A percentile compares a stretch with the other conserved stretches of the same genome.
phyloP scores from a whole-genome alignment of 2,329 filamentous ascomycete species.

The Verticillium alfalfae region DNA sequence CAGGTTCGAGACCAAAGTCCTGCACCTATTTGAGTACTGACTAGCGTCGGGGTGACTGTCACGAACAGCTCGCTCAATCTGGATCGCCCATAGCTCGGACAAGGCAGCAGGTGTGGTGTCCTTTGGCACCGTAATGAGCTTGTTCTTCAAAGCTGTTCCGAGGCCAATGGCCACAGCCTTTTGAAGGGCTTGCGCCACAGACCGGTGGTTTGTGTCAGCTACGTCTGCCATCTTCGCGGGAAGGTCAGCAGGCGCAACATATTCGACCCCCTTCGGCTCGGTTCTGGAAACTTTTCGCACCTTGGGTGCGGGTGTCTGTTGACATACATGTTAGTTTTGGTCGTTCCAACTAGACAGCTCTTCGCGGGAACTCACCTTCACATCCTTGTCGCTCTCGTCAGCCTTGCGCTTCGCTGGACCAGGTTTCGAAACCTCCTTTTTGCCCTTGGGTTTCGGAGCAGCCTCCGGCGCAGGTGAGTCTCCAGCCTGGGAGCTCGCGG shows the following conservation, averaged over 20 bases:
- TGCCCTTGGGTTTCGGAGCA: constrained; percentile 39
- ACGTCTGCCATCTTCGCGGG: constrained; percentile 48
- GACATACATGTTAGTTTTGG: background rate
- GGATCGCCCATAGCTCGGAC: constrained; percentile 66
- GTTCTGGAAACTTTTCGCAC: constrained; percentile 51
- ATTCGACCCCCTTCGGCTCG: constrained; percentile 31
- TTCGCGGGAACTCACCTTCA: constrained; percentile 35
- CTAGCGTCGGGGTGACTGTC: constrained; percentile 47
- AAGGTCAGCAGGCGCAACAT: constrained; percentile 46
- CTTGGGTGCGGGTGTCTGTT: constrained; percentile 37
- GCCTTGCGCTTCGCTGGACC: constrained; percentile 50
- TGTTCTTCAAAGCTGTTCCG: constrained; percentile 59
- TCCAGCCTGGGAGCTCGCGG: constrained; percentile 21
- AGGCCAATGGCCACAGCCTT: constrained; percentile 66
- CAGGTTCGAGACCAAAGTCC: constrained; percentile 77
- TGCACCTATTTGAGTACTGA: constrained; percentile 59
- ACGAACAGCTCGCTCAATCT: constrained; percentile 70
- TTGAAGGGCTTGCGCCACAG: constrained; percentile 63
- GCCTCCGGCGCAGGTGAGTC: constrained; percentile 33
- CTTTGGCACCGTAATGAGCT: constrained; percentile 56
- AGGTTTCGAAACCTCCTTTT: constrained; percentile 40
- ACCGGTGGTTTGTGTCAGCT: constrained; percentile 54
- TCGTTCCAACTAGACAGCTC: no score
- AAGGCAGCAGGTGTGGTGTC: constrained; percentile 59
- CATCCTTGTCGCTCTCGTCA: constrained; percentile 48